Evolutionary conservation across 371 early-diverging fungal species (phyloP).

Genomic region (Umbelopsis sp.): DNA sequence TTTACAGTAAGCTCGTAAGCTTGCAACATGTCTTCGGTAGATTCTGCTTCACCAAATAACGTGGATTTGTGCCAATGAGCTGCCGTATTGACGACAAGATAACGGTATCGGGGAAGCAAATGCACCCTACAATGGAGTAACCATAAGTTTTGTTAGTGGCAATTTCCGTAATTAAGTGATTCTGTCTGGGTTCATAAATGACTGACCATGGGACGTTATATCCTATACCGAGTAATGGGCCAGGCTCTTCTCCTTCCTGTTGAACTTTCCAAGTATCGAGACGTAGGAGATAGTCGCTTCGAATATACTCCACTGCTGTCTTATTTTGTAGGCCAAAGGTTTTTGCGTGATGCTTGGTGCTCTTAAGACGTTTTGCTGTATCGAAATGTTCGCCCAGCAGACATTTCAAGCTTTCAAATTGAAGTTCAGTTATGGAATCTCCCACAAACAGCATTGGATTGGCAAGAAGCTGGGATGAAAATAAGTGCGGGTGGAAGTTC

Average conservation of each 20-base stretch:
- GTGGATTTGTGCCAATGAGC: constrained; percentile 49
- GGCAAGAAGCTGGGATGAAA: constrained; percentile 35
- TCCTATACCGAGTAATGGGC: constrained; percentile 36
- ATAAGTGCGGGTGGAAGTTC: constrained; percentile 27
- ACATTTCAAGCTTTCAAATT: constrained; percentile 49
- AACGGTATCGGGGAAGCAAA: constrained; percentile 40
- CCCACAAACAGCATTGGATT: constrained; percentile 44
- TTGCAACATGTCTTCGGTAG: constrained; percentile 34
- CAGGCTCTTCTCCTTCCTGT: constrained; percentile 38
- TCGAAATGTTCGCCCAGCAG: constrained; percentile 34
- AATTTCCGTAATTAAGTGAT: neutral
- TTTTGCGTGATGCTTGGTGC: neutral
- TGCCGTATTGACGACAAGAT: constrained; percentile 48
- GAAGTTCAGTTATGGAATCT: constrained; percentile 51
- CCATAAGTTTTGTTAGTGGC: neutral
- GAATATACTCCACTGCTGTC: constrained; percentile 32
- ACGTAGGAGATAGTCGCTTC: constrained; percentile 43
- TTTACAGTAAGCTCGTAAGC: constrained; percentile 34
- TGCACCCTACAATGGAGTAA: constrained; percentile 35
- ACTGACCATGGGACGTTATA: constrained; percentile 46
- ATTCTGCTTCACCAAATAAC: constrained; percentile 36
- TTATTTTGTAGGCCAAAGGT: neutral
- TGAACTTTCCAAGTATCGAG: constrained; percentile 40
- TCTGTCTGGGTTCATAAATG: neutral
- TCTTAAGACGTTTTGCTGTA: neutral